A percentile compares a stretch with the other conserved stretches of the same genome.
Conservation (phyloP, 495 filamentous ascomycete genomes). For the Talaromyces proteolyticus region DNA sequence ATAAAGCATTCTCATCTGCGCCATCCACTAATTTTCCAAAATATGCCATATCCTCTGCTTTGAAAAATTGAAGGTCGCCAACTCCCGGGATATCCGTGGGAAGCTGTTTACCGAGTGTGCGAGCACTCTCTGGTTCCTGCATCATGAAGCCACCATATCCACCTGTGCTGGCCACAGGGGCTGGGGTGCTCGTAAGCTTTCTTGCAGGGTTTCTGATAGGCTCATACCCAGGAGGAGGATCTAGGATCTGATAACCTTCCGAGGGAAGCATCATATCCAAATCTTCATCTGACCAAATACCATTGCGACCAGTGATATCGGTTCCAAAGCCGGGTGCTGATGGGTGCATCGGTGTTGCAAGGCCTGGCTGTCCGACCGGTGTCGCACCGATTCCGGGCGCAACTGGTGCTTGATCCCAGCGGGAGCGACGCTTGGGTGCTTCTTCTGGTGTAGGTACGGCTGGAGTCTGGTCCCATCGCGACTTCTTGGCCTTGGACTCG, state of each 20-base stretch:
- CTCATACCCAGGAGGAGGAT: conserved; percentile 88
- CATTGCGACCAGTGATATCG: conserved; percentile 74
- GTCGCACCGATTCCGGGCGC: conserved; percentile 56
- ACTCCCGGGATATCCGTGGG: conserved; percentile 97
- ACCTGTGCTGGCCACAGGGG: conserved; percentile 53
- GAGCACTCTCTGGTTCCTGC: conserved; percentile 84
- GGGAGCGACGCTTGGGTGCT: conserved; percentile 61
- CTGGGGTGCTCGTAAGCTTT: conserved; percentile 72
- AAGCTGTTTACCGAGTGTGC: conserved; percentile 79
- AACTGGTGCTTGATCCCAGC: conserved; percentile 84
- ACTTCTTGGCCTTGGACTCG: conserved; percentile 65
- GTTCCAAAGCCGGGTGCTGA: conserved; percentile 70
- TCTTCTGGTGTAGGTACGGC: conserved; percentile 52
- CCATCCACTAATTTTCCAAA: conserved; percentile 97
- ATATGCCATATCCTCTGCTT: conserved; percentile 97
- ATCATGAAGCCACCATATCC: conserved; percentile 89
- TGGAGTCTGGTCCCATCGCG: conserved; percentile 87
- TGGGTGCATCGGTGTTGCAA: conserved; percentile 83
- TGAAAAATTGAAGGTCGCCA: conserved; percentile 97
- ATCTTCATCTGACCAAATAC: conserved; percentile 84
- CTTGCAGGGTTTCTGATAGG: conserved; percentile 73
- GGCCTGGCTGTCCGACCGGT: conserved; percentile 72
- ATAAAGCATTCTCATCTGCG: conserved; percentile 86
- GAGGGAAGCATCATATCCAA: conserved; percentile 86
- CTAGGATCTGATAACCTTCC: conserved; percentile 90